Conservation (phyloP, 2,329 filamentous ascomycete species). For the Trichoderma sp. region DNA sequence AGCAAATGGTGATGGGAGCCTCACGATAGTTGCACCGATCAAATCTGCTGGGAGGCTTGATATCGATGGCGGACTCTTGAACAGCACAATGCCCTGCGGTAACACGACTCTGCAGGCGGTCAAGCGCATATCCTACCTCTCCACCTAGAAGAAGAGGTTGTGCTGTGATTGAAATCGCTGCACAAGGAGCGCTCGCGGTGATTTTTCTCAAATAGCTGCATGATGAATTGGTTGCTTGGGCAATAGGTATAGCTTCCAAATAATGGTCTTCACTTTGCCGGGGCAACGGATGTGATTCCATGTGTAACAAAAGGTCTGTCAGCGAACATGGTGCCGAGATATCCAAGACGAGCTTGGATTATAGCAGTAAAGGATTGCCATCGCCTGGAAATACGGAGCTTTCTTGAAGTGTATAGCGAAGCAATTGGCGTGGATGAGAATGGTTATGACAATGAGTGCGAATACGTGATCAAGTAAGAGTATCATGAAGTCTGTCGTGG, state of each 20-base stretch:
- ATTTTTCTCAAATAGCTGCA: not conserved
- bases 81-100: not conserved
- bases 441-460: not conserved
- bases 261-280: not conserved
- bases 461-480: not conserved
- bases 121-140: not conserved
- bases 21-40: no score
- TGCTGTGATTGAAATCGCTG: not conserved
- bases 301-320: not conserved
- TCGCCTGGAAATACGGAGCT: not conserved
- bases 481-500: not conserved
- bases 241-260: no score
- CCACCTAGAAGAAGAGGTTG: not conserved
- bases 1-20: not conserved
- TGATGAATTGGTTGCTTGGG: not conserved
- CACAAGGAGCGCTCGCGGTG: not conserved
- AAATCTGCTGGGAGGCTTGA: not conserved
- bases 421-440: not conserved
- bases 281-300: not conserved
- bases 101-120: not conserved
- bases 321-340: not conserved
- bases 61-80: not conserved
- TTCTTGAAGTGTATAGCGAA: not conserved
- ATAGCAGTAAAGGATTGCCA: not conserved
- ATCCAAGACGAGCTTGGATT: no score